Percentiles rank a stretch among this genome's conserved stretches.
phyloP scores from a whole-genome alignment of 306 rosid genomes.

The Pterocarpus santalinus region DNA sequence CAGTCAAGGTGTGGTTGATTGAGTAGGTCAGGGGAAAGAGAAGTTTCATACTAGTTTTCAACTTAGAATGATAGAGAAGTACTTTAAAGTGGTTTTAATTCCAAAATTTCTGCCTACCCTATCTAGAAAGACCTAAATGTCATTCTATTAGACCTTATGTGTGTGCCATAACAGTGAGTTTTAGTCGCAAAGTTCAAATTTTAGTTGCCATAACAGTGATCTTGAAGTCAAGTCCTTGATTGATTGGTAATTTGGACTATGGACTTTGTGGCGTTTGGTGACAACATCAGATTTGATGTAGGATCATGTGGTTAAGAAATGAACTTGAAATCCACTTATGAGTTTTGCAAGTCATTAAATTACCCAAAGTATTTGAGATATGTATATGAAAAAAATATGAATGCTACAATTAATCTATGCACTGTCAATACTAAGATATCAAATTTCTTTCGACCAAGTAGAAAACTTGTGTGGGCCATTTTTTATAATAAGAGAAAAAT shows the following conservation, averaged over 20 bases:
- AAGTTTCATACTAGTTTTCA: background rate
- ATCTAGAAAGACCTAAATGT: background rate
- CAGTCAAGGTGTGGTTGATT: background rate
- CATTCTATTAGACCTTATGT: background rate
- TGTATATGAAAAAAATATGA: background rate
- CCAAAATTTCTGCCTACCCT: background rate
- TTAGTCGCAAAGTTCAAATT: background rate
- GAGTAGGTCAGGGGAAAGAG: background rate
- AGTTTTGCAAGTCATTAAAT: background rate
- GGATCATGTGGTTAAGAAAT: slow-evolving; percentile 10
- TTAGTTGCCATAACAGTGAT: background rate
- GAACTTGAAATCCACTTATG: background rate
- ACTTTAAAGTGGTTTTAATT: background rate
- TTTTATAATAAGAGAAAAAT: background rate
- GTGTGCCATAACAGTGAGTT: slow-evolving; percentile 1
- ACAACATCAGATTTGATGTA: slow-evolving; percentile 1
- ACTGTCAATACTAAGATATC: background rate
- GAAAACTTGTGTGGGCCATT: background rate
- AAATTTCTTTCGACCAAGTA: background rate
- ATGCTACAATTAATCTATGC: background rate
- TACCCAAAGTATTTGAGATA: background rate
- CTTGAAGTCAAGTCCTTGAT: slow-evolving; percentile 9
- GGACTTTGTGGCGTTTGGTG: background rate
- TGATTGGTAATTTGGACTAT: background rate
- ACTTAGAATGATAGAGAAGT: background rate